Base-by-base conservation (phyloP, 345 rosid species). In the Garcia nutans region DNA sequence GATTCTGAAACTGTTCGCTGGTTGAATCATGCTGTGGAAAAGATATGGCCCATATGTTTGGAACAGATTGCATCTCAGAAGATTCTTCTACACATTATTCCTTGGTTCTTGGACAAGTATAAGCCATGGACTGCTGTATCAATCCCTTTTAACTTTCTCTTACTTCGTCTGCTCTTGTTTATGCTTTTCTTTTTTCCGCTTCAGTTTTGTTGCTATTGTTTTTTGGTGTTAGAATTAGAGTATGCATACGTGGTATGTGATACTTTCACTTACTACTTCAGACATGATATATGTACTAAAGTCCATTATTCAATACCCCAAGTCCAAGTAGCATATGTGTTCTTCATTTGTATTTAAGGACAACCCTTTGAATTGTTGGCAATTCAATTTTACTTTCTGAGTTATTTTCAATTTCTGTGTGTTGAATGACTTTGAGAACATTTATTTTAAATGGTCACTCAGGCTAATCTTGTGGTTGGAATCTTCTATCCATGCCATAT, bases 111-210 rank as follows among this genome's bases (percentile, higher is more conserved):
- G 81, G 91, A 89, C 24, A 96, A 93, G 89, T 96, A 92, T 84
- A 92, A 91, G 82, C 99, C 99, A 3, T 96, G 99, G 99, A 93
- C 97, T 6, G 97, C 93, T 52, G 99, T 96, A 82, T 62, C 85
- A 73, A 71, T 73, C 70, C 70, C 42, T 57, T 22, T 64, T 56
- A 10, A 33, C 42, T 75, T 50, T 68, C 59, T 66, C 2, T 49
- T 71, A 12, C 62, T 63, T 56, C 22, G 8, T 31, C 62, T 72
- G 19, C 19, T 65, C 28, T 76, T 74, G 15, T 47, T 37, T 33
- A 9, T 76, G 20, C 15, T 22, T 11, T 68, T 42, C 31, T 11
- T 72, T 47, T 79, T 11, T 24, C 57, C 41, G 12, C 8, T 52
- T 56, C n/a, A 20, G 7, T 16, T 47, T 42, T 26, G 44, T 20